These are phyloP conservation scores for Coelastrella sp. DNA, from an alignment of 139 green algal species.

Conservation along the genomic window DNA sequence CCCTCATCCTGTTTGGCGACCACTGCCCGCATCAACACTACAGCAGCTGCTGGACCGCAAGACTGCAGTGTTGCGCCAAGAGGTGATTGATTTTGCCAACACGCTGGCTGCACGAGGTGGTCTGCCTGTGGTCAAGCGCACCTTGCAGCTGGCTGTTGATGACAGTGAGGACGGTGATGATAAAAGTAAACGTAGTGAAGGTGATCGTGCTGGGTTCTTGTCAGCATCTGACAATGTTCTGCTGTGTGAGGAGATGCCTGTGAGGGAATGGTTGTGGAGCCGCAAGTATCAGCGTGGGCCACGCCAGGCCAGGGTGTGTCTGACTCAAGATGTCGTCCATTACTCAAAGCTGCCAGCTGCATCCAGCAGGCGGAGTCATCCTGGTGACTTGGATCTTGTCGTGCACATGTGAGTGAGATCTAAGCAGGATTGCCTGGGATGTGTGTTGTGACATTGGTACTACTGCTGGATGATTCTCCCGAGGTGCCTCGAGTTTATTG, in stretches of 20 bases:
- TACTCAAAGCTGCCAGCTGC: background rate
- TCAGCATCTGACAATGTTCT: too few species aligned
- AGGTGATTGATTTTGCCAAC: background rate
- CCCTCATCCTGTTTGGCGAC: background rate
- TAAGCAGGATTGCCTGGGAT: too few species aligned
- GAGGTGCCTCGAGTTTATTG: too few species aligned
- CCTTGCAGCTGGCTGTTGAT: background rate
- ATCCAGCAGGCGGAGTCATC: too few species aligned
- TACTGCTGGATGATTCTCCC: background rate
- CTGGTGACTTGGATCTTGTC: too few species aligned
- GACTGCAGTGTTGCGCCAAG: conserved; percentile 4
- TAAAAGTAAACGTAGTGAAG: too few species aligned
- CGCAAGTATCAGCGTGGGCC: background rate
- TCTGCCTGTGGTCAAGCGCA: conserved; percentile 18
- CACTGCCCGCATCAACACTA: conserved; percentile 2
- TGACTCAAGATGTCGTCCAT: background rate
- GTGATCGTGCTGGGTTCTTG: too few species aligned
- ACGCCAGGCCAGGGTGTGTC: too few species aligned
- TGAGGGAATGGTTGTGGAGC: conserved; percentile 17
- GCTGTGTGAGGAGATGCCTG: background rate
- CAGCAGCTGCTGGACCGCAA: conserved; percentile 33
- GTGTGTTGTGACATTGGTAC: too few species aligned
- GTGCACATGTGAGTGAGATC: background rate
- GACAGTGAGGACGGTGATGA: background rate
- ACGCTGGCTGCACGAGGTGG: background rate